Base-by-base conservation (phyloP, 2,329 filamentous ascomycete species). In the Aureobasidium lini region DNA sequence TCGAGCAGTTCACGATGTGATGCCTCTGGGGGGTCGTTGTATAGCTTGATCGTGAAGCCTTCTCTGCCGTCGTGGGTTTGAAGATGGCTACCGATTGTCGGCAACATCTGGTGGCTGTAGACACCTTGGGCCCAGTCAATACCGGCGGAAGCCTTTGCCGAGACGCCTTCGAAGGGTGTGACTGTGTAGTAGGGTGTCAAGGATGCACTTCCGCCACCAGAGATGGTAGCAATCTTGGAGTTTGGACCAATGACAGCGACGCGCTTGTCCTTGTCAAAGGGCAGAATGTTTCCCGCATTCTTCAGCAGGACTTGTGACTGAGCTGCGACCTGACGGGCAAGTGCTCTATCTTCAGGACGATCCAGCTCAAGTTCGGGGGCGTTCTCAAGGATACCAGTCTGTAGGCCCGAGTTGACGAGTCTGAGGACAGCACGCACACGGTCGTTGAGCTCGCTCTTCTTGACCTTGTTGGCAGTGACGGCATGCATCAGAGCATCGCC, bases 181-280 rank as follows among this genome's bases (percentile, higher is more conserved):
- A 59, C 54, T 15, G 47, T 47, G 32, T 59, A 52, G 18, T 53
- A 47, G 1, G 61, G 44, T 11, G 50, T 60, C 9, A 62, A 29
- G 9, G 52, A 50, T 7, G 61, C 61, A n/a, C 48, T 57, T 6
- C 61, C 61, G 15, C 61, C 61, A 3, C 61, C 61, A 34, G 34
- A 50, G 1, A 50, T 42, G n/a, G 87, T 83, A 61, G 78, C 85
- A 0, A 81, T 84, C 47, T 50, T 50, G 9, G 47, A 37, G 13
- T 50, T 37, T 2, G 47, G 47, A 0, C 86, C 86, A 65, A 89
- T 86, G 18, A 89, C 84, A 2, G 86, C 86, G 61, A 89, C 77
- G 31, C 81, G 83, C 4, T 83, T 83, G 6, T 48, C 34, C 8
- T 40, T 48, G 6, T 11, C 2, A 3, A 57, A 18, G 1, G 54